phyloP scores from a whole-genome alignment of 768 basidiomycete species.

The Phaeotremella fagi region DNA sequence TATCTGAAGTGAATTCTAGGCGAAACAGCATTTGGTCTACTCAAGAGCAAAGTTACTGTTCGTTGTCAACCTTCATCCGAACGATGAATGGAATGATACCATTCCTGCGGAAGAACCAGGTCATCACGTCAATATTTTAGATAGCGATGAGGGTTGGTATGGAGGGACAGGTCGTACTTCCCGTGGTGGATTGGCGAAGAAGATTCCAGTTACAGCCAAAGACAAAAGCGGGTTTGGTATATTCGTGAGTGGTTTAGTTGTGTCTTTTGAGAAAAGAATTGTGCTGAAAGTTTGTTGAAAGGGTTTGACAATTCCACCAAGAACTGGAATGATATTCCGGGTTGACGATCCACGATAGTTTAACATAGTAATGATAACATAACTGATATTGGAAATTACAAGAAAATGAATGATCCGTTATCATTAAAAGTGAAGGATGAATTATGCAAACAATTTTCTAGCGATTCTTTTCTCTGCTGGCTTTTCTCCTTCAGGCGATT shows the following conservation, averaged over 20 bases:
- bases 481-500: slow-evolving; percentile 15
- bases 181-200: neutral
- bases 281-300: neutral
- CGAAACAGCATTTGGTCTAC: slow-evolving; percentile 7
- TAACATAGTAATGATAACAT: too few species aligned
- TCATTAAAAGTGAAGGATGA: too few species aligned
- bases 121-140: neutral
- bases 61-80: slow-evolving; percentile 10
- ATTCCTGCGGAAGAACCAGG: neutral
- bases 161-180: neutral
- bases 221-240: neutral
- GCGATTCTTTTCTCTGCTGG: neutral
- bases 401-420: too few species aligned
- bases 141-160: slow-evolving; percentile 6
- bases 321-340: neutral
- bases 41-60: slow-evolving; percentile 8
- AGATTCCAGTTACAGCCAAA: neutral
- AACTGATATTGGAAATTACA: too few species aligned
- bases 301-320: neutral
- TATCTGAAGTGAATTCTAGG: slow-evolving; percentile 5
- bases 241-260: neutral
- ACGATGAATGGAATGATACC: neutral
- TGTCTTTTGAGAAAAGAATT: neutral
- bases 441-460: neutral
- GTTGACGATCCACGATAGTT: too few species aligned